Base-by-base conservation (phyloP, 305 asterid species). In the Fraxinus albicans region DNA sequence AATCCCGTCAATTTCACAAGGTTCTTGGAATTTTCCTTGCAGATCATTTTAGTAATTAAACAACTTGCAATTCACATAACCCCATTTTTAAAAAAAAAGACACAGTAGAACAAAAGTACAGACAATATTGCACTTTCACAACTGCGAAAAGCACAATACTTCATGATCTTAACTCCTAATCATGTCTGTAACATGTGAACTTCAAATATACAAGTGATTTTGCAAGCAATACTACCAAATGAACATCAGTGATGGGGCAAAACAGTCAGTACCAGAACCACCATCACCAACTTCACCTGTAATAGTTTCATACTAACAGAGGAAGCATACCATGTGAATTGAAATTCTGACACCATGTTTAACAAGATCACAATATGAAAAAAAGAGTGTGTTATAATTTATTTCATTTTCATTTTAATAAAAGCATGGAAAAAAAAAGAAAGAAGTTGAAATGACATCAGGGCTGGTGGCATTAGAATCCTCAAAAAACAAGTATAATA, bases 391-490 rank as follows among this genome's bases (percentile, higher is more conserved):
- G 58, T 13, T 12, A 47, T 47, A 13, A 47, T 13, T 38, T 38
- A 38, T 25, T 25, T 25, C 27, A 25, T 25, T 38, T 38, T 47
- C 58, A 47, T 47, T 47, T 47, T 47, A 47, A 47, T 47, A 47
- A 47, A 47, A 47, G 19, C 58, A 47, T 47, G 13, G 8, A 7
- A 38, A 7, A 38, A 38, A 8, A 38, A 38, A 47, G 15, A 15
- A 47, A 12, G 19, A 13, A 47, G 19, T 13, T 47, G n/a, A 47
- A 47, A 47, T 47, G 58, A 47, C n/a, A 15, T 47, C 58, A 47
- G 58, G 60, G 15, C 53, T 25, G 27, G 27, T 77, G 53, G 77
- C 75, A 67, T 69, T 44, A 73, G 42, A 79, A 31, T 79, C 81
- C 35, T 27, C 63, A 53, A 55, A 55, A 50, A 74, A 35, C 44